Percentiles rank a stretch among this genome's conserved stretches.
These are phyloP conservation scores for grape (Vitis vinifera) DNA, from an alignment of 164 flowering plant genomes.

Conservation along the genomic window DNA sequence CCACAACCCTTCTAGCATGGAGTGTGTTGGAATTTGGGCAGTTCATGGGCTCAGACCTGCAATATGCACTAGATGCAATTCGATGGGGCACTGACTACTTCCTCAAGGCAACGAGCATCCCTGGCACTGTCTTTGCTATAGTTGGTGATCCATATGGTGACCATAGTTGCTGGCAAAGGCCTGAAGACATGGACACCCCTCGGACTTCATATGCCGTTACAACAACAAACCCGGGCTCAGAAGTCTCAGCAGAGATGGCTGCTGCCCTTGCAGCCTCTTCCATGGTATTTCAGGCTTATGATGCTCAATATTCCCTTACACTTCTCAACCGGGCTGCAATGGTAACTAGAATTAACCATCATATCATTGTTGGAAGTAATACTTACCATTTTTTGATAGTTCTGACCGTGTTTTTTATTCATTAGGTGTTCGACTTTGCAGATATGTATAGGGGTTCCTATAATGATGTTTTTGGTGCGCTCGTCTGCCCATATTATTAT, in stretches of 20 bases:
- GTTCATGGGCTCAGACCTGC: slow-evolving; percentile 46
- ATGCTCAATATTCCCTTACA: slow-evolving; percentile 37
- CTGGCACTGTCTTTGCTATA: slow-evolving; percentile 47
- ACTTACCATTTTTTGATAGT: too few species aligned
- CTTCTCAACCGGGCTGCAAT: slow-evolving; percentile 44
- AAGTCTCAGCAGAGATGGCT: slow-evolving; percentile 70
- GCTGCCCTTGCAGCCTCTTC: slow-evolving; percentile 80
- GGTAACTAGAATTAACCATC: slow-evolving; percentile 22
- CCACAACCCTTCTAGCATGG: slow-evolving; percentile 78
- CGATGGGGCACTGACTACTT: slow-evolving; percentile 81
- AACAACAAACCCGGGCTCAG: slow-evolving; percentile 55
- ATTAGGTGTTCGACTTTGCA: slow-evolving; percentile 57
- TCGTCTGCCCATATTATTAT: slow-evolving; percentile 66
- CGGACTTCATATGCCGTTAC: slow-evolving; percentile 41
- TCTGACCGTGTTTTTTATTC: not conserved
- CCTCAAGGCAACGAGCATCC: slow-evolving; percentile 55
- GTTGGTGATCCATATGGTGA: slow-evolving; percentile 67
- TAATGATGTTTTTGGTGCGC: slow-evolving; percentile 37
- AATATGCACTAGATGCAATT: slow-evolving; percentile 53
- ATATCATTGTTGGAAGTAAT: too few species aligned
- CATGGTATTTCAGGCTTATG: slow-evolving; percentile 33
- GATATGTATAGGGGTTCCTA: slow-evolving; percentile 55
- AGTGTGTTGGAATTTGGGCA: slow-evolving; percentile 57
- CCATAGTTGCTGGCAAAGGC: slow-evolving; percentile 76
- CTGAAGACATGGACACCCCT: slow-evolving; percentile 85